These are phyloP conservation scores for Acacia confusa DNA, from an alignment of 306 rosid genomes.

Conservation along the genomic window DNA sequence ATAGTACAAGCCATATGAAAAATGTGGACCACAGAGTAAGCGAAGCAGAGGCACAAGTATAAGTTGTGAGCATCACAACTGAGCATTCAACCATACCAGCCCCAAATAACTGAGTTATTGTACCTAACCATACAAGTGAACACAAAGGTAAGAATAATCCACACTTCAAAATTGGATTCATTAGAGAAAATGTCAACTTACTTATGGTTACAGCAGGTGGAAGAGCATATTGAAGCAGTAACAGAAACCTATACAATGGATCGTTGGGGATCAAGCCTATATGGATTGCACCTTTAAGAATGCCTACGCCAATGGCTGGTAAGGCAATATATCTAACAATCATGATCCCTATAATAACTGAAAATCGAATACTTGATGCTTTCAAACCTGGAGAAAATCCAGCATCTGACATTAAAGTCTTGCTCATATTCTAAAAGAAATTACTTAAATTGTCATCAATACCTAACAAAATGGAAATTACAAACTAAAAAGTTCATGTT, in stretches of 20 bases:
- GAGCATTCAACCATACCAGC: constrained; percentile 40
- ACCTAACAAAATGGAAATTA: not conserved
- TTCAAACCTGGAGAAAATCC: constrained; percentile 31
- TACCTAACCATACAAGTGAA: constrained; percentile 25
- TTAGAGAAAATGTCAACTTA: constrained; percentile 10
- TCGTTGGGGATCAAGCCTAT: constrained; percentile 34
- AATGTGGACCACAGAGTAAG: constrained; percentile 38
- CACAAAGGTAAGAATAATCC: not conserved
- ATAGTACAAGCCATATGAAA: constrained; percentile 33
- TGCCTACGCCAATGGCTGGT: constrained; percentile 31
- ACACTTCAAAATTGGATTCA: too few relatives aligned
- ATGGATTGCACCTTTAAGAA: constrained; percentile 39
- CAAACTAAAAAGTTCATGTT: not conserved
- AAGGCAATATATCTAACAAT: constrained; percentile 29
- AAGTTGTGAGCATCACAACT: constrained; percentile 40
- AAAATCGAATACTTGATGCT: constrained; percentile 11
- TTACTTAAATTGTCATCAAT: too few relatives aligned
- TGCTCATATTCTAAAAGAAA: not conserved
- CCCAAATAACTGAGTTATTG: constrained; percentile 44
- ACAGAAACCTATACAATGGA: constrained; percentile 39
- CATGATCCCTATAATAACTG: constrained; percentile 30
- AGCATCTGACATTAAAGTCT: not conserved
- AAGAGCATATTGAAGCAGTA: constrained; percentile 38
- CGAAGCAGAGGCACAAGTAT: constrained; percentile 29
- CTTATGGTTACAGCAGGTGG: constrained; percentile 41